Evolutionary conservation across 176 grass and related monocot genomes (phyloP).

Genomic region (Avena atlantica): DNA sequence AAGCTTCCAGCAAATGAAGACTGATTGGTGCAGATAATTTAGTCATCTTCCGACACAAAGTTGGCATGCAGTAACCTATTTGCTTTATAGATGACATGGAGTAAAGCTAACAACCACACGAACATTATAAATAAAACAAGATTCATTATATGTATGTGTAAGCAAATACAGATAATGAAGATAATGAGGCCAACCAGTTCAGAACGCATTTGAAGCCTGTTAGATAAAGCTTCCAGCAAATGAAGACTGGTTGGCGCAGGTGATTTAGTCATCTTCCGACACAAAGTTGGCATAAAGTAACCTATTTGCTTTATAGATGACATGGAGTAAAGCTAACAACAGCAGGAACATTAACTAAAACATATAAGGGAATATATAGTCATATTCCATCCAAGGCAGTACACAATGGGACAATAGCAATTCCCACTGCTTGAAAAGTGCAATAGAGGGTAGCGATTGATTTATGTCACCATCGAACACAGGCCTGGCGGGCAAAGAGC

Average conservation of each 20-base stretch:
- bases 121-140: constrained; percentile 49
- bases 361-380: background rate
- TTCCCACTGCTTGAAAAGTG: constrained; percentile 16
- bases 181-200: constrained; percentile 40
- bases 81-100: constrained; percentile 97
- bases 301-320: constrained; percentile 99
- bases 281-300: constrained; percentile 74
- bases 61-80: constrained; percentile 71
- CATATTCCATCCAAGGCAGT: constrained; percentile 56
- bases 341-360: background rate
- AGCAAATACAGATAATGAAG: background rate
- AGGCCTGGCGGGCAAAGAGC: constrained; percentile 38
- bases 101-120: background rate
- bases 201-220: constrained; percentile 32
- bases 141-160: background rate
- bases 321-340: background rate
- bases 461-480: constrained; percentile 83
- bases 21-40: constrained; percentile 45
- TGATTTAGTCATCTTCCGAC: constrained; percentile 94
- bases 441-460: constrained; percentile 15
- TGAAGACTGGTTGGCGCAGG: constrained; percentile 15
- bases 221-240: constrained; percentile 21
- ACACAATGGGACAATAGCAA: constrained; percentile 28
- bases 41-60: constrained; percentile 99
- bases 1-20: constrained; percentile 25